Conservation (phyloP, 805 yeast species). For the Novakomyces olei region DNA sequence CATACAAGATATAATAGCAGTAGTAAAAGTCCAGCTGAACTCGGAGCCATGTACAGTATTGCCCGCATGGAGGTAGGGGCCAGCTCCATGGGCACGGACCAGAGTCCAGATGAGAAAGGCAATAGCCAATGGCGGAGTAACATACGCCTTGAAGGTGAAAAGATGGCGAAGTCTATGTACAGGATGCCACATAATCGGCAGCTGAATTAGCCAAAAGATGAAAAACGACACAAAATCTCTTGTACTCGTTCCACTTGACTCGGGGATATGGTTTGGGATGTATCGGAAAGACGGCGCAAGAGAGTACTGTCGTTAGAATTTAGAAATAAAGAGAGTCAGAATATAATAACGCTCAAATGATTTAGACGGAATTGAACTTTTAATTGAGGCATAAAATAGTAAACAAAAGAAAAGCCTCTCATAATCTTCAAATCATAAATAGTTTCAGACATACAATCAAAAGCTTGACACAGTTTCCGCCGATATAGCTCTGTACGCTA, state of each 20-base stretch:
- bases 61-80: conserved; percentile 29
- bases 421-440: too few relatives aligned
- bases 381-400: too few relatives aligned
- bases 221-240: conserved; percentile 55
- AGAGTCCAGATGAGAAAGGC: conserved; percentile 68
- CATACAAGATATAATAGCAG: conserved; percentile 31
- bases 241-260: conserved; percentile 4
- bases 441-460: conserved; percentile 33
- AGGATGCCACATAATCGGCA: conserved; percentile 60
- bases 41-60: conserved; percentile 29
- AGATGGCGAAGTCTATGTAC: conserved; percentile 69
- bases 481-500: conserved; percentile 66
- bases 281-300: too few relatives aligned
- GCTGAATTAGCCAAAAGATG: conserved; percentile 54
- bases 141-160: conserved; percentile 56
- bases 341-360: too few relatives aligned
- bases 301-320: too few relatives aligned
- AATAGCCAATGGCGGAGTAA: conserved; percentile 64
- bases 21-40: conserved; percentile 47
- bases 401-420: too few relatives aligned
- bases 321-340: too few relatives aligned
- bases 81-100: conserved; percentile 49
- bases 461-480: conserved; percentile 58
- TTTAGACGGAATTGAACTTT: too few relatives aligned
- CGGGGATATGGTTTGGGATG: conserved; percentile 18